phyloP scores from a whole-genome alignment of 208 protist species.

The Naegleria gruberi region DNA sequence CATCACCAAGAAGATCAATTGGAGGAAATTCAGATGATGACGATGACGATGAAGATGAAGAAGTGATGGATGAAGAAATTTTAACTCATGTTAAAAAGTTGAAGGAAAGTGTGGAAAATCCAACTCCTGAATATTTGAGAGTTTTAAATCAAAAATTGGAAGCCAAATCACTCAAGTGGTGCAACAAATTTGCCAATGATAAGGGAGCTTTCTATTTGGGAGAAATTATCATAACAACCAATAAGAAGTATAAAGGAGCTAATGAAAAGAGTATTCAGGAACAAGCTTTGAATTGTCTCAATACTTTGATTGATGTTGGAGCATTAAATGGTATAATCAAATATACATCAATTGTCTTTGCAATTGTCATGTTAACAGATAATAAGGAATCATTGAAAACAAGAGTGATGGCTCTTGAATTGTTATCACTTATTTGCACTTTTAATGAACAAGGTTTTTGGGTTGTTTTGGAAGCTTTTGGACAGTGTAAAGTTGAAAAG shows the following conservation, averaged over 20 bases:
- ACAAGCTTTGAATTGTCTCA: not conserved
- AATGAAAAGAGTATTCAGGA: conserved; percentile 10
- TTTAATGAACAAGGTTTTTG: conserved; percentile 12
- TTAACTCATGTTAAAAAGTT: not conserved
- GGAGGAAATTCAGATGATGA: not conserved
- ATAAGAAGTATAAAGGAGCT: not conserved
- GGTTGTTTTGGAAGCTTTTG: not conserved
- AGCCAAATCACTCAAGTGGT: not conserved
- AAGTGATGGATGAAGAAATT: not conserved
- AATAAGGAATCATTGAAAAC: not conserved
- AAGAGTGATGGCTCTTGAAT: not conserved
- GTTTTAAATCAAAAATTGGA: not conserved
- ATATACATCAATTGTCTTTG: not conserved
- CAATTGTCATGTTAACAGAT: not conserved
- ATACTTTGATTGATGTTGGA: not conserved
- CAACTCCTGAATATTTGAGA: not conserved
- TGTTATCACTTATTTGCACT: not conserved
- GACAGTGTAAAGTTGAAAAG: not conserved
- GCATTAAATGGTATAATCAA: not conserved
- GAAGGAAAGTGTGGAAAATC: not conserved
- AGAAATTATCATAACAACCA: not conserved
- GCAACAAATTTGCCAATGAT: not conserved
- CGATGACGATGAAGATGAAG: not conserved
- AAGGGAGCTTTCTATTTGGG: not conserved
- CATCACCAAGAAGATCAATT: not conserved